Conservation (phyloP, 179 eudicot species). For the Drosera spatulata region DNA sequence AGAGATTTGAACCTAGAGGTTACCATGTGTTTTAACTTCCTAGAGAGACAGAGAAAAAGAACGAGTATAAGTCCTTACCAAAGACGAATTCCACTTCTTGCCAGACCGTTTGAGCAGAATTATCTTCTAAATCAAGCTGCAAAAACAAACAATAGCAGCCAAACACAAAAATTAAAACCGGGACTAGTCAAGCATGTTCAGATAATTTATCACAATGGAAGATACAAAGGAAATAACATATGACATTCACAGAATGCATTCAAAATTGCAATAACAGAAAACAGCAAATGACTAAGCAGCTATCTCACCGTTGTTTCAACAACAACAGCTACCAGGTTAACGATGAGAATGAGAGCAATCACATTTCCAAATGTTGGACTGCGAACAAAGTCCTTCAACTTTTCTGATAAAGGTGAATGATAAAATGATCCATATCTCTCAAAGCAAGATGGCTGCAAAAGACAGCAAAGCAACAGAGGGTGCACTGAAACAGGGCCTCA, state of each 20-base stretch:
- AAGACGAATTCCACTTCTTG: slow-evolving; percentile 83
- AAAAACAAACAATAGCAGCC: background rate
- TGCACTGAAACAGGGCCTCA: background rate
- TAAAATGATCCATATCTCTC: slow-evolving; percentile 48
- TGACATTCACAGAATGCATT: background rate
- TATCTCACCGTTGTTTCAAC: slow-evolving; percentile 81
- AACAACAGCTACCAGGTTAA: slow-evolving; percentile 76
- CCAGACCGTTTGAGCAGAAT: slow-evolving; percentile 69
- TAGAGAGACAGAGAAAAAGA: background rate
- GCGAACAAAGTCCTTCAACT: slow-evolving; percentile 58
- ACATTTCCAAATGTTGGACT: slow-evolving; percentile 53
- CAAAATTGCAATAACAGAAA: background rate
- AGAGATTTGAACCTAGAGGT: too few species aligned
- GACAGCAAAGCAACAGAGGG: slow-evolving; percentile 9
- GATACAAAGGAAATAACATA: background rate
- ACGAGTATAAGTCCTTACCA: slow-evolving; percentile 35
- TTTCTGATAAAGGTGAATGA: slow-evolving; percentile 45
- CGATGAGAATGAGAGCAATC: slow-evolving; percentile 50
- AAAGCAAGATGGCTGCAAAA: slow-evolving; percentile 56
- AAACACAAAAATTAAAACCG: background rate
- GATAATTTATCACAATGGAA: background rate
- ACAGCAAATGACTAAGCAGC: background rate
- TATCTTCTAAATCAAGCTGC: slow-evolving; percentile 87
- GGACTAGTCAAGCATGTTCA: background rate
- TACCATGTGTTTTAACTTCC: too few species aligned